Base-by-base conservation (phyloP, 257 asterid genomes). In the Solanum okadae region DNA sequence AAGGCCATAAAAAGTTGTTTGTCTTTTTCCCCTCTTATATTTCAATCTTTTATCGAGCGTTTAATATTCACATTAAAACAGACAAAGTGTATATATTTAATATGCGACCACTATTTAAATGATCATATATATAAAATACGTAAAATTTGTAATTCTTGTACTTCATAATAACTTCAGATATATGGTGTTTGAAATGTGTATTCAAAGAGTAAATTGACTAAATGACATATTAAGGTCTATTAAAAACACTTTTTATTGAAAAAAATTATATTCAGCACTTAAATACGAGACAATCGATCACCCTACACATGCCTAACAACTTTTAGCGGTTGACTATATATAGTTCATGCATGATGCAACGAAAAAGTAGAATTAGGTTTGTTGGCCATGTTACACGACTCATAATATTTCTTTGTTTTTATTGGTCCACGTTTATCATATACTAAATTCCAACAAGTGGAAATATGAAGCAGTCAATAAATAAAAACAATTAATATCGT, bases 41-140 rank as follows among this genome's bases (percentile, higher is more conserved):
- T 52, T 52, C n/a, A 52, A 52, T 16, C 0, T 52, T 52, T 52
- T 52, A 16, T 52, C 4, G 10, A 2, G 10, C 10, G n/a, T 52
- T 52, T 10, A 1, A 0, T 52, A 52, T 52, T 16, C 3, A 0
- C 4, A 16, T 49, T 49, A 5, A 2, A 5, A 1, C 0, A 0
- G 5, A 44, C 0, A 13, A 46, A 49, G 52, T 44, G 52, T 5
- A 16, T 16, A 49, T 49, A 49, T 49, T 49, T 0, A 49, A 49
- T 2, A 5, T 49, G 1, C 23, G 0, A 16, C 0, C 3, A 15
- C 3, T 49, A 49, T 49, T 49, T 0, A 49, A 49, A 16, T 49
- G 3, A 49, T 49, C 22, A 49, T 15, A 49, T 2, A 15, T 49
- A 49, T 15, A 49, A 15, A 5, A 49, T 49, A 0, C 9, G 9